Evolutionary conservation across 2,329 filamentous ascomycete species (phyloP).

Genomic region (Domatiomyces catenatus): DNA sequence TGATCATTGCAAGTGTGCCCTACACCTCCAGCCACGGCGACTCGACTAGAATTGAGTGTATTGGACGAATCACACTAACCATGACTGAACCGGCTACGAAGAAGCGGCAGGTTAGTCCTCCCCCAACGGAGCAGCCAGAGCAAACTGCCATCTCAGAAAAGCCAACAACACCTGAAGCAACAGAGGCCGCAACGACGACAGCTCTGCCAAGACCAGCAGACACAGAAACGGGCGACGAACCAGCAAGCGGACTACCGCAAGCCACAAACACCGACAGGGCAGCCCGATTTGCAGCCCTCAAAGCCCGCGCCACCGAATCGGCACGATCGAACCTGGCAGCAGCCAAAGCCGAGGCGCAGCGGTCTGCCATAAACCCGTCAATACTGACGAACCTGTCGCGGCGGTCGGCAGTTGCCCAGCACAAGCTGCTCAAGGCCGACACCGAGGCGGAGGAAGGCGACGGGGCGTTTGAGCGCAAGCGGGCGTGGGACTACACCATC

Average conservation of each 20-base stretch:
- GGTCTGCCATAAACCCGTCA: constrained; percentile 59
- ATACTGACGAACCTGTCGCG: constrained; percentile 66
- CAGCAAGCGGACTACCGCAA: constrained; percentile 1
- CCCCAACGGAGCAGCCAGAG: not conserved
- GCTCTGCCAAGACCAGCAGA: not conserved
- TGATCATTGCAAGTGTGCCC: not conserved
- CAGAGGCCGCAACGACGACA: not conserved
- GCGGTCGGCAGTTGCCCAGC: constrained; percentile 71
- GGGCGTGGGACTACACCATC: constrained; percentile 96
- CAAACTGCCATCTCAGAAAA: not conserved
- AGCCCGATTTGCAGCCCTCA: constrained; percentile 17
- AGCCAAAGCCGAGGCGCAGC: constrained; percentile 67
- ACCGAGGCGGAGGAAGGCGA: constrained; percentile 61
- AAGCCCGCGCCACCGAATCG: constrained; percentile 26
- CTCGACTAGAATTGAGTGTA: not conserved
- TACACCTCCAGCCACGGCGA: not conserved
- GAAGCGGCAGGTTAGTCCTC: not conserved
- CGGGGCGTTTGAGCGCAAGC: constrained; percentile 68
- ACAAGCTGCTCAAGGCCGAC: constrained; percentile 88
- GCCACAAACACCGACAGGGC: constrained; percentile 9
- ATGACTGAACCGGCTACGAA: not conserved
- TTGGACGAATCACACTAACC: not conserved
- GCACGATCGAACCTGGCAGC: constrained; percentile 66
- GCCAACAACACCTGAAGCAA: not conserved
- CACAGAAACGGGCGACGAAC: not conserved